phyloP scores from a whole-genome alignment of 257 asterid genomes.

The Penstemon davidsonii region DNA sequence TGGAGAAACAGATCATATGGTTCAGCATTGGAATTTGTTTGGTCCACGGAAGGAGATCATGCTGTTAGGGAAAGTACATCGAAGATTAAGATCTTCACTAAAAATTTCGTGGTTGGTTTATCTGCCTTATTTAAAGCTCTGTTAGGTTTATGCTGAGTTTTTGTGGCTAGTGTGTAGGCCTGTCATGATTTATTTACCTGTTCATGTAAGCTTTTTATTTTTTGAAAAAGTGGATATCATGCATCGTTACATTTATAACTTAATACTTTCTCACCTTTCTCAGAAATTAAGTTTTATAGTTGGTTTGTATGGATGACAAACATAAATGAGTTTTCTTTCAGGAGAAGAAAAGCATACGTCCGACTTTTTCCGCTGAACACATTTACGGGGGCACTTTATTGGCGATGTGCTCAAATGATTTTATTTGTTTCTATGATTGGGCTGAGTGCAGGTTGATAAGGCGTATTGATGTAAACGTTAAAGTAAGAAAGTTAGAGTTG shows the following conservation, averaged over 20 bases:
- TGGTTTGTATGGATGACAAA: conserved; percentile 20
- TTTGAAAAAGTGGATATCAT: neutral
- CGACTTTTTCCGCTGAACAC: conserved; percentile 91
- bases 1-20: conserved; percentile 99
- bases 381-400: conserved; percentile 80
- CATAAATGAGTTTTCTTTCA: conserved; percentile 41
- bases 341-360: conserved; percentile 98
- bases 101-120: conserved; percentile 67
- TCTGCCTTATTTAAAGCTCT: conserved; percentile 1
- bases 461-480: conserved; percentile 87
- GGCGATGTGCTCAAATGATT: conserved; percentile 90
- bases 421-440: conserved; percentile 94
- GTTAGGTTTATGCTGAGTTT: conserved; percentile 13
- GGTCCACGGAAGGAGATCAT: conserved; percentile 98
- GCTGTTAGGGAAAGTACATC: conserved; percentile 98
- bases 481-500: conserved; percentile 49
- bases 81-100: conserved; percentile 77
- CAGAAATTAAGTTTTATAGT: neutral
- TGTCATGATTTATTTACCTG: conserved; percentile 19
- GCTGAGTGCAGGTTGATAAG: conserved; percentile 87
- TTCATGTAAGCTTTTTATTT: neutral
- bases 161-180: neutral
- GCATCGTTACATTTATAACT: neutral
- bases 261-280: neutral
- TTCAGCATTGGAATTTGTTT: conserved; percentile 89